Evolutionary conservation across 768 basidiomycete genomes (phyloP).

Genomic region (Suillus spraguei): DNA sequence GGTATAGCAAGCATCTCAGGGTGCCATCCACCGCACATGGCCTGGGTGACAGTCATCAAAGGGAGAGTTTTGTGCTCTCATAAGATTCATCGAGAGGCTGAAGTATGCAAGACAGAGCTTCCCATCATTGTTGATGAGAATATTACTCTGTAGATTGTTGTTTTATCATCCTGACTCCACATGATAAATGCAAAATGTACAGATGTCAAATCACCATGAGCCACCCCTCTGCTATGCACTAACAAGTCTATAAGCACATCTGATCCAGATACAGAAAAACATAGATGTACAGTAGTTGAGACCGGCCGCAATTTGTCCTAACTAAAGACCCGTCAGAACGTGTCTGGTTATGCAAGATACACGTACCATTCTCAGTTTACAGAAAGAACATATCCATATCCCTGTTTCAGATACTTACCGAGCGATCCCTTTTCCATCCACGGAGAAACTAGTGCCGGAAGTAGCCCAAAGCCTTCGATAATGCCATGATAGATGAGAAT

Average conservation of each 20-base stretch:
- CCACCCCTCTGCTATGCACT: slow-evolving; percentile 11
- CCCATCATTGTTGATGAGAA: slow-evolving; percentile 35
- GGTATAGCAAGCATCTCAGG: slow-evolving; percentile 32
- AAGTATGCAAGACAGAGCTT: slow-evolving; percentile 40
- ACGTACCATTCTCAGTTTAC: slow-evolving; percentile 20
- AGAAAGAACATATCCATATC: neutral
- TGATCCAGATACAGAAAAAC: too few relatives aligned
- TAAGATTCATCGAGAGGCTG: slow-evolving; percentile 39
- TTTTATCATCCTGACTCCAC: too few relatives aligned
- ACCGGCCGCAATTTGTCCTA: slow-evolving; percentile 4
- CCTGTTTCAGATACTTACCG: slow-evolving; percentile 25
- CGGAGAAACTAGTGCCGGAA: slow-evolving; percentile 25
- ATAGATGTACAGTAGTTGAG: slow-evolving; percentile 11
- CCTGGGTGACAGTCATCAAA: slow-evolving; percentile 29
- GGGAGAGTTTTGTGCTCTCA: slow-evolving; percentile 37
- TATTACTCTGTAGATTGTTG: slow-evolving; percentile 15
- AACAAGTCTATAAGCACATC: neutral
- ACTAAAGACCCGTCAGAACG: neutral
- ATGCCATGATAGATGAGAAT: slow-evolving; percentile 23
- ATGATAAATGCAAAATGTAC: slow-evolving; percentile 8
- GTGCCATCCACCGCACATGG: slow-evolving; percentile 17
- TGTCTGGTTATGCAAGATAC: neutral
- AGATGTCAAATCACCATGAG: slow-evolving; percentile 10
- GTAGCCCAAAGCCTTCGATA: slow-evolving; percentile 21
- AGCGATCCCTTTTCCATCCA: slow-evolving; percentile 35